Base-by-base conservation (phyloP, 306 rosid species). In the Vicia faba region DNA sequence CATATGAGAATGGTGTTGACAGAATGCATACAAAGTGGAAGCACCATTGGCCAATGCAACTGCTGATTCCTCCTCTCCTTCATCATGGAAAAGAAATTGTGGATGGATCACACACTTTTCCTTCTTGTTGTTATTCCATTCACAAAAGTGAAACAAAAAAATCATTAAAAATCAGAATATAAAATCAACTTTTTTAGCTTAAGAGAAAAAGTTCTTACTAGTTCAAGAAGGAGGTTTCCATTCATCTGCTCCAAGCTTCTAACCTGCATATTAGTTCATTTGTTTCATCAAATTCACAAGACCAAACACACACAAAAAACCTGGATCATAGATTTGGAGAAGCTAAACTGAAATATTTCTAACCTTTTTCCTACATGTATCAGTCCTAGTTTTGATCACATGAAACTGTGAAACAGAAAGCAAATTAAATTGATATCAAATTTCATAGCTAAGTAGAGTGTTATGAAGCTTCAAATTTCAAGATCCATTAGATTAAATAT, bases 281-380 rank as follows among this genome's bases (percentile, higher is more conserved):
- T 7, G 44, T 15, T 35, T 56, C 40, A 71, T 31, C 11, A 20
- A 25, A 50, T 36, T 20, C 9, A 54, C 14, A 33, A 41, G 11
- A 35, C 10, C 20, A 9, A 44, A 2, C 10, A 33, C 19, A 64
- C 25, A 4, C 4, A 4, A n/a, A n/a, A n/a, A n/a, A n/a, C n/a
- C n/a, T n/a, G n/a, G 13, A 64, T 16, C 11, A 50, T 33, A 18
- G 16, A 19, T 25, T 53, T 5, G 8, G 7, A 53, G 3, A 53
- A 20, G 8, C 2, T 5, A 14, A 36, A 33, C 55, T 9, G 29
- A n/a, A 9, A 20, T 7, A 39, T 7, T 73, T 5, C 78, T 73
- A 4, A 91, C 97, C 96, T 80, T 91, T 79, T 88, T 91, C 75
- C 45, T 79, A 48, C 43, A 39, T 46, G 87, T 88, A 1, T 75